These are phyloP conservation scores for Penicillium pancosmium DNA, from an alignment of 495 filamentous ascomycete species.

Conservation along the genomic window DNA sequence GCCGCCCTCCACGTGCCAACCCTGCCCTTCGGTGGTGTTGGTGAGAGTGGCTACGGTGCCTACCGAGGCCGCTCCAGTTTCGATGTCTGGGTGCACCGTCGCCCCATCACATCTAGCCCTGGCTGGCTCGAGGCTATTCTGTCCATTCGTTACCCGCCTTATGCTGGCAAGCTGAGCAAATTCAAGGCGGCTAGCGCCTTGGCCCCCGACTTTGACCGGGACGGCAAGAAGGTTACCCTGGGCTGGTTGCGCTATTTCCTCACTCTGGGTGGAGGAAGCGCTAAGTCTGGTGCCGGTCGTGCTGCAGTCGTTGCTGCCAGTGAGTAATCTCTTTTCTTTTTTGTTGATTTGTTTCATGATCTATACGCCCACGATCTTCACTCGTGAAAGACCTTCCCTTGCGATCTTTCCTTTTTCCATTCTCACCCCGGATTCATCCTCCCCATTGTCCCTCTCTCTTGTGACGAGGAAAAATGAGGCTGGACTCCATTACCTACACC, in stretches of 20 bases:
- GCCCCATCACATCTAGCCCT: conserved; percentile 74
- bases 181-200: conserved; percentile 56
- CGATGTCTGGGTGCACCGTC: conserved; percentile 80
- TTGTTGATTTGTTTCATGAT: conserved; percentile 3
- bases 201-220: conserved; percentile 83
- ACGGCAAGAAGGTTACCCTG: conserved; percentile 60
- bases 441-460: conserved; percentile 10
- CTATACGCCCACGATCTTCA: conserved; percentile 13
- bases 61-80: conserved; percentile 85
- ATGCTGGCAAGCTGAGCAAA: conserved; percentile 61
- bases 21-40: conserved; percentile 88
- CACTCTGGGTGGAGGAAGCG: conserved; percentile 48
- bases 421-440: conserved; percentile 8
- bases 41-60: conserved; percentile 77
- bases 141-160: conserved; percentile 80
- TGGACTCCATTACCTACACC: background rate
- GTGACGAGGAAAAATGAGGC: conserved; percentile 6
- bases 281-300: conserved; percentile 42
- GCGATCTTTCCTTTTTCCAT: conserved; percentile 8
- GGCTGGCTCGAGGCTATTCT: conserved; percentile 79
- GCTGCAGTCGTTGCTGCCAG: conserved; percentile 48
- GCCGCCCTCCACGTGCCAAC: conserved; percentile 80
- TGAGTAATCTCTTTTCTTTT: conserved; percentile 35
- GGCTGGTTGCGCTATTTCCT: conserved; percentile 49
- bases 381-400: background rate